phyloP scores from a whole-genome alignment of 2,329 filamentous ascomycete species.

The Gaeumannomyces sp. region DNA sequence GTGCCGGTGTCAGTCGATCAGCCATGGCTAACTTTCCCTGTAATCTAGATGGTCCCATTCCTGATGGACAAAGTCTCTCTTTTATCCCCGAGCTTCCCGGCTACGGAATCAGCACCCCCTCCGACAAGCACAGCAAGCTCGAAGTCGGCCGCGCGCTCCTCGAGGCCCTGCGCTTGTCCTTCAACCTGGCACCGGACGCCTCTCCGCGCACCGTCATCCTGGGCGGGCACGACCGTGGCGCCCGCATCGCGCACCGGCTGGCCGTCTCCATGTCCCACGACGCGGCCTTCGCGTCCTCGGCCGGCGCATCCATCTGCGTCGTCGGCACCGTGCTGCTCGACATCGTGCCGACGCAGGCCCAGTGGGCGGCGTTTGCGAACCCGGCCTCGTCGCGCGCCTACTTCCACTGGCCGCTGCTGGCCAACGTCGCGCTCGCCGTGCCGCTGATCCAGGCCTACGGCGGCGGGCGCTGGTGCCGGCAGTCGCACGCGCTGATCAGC shows the following conservation, averaged over 20 bases:
- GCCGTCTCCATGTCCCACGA: constrained; percentile 31
- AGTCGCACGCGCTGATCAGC: constrained; percentile 26
- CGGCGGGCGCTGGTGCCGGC: constrained; percentile 30
- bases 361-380: constrained; percentile 35
- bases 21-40: too few relatives aligned
- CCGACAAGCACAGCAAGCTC: constrained; percentile 29
- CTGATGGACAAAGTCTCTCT: constrained; percentile 33
- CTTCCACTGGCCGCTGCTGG: constrained; percentile 47
- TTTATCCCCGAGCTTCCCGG: constrained; percentile 39
- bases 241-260: constrained; percentile 42
- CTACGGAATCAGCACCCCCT: constrained; percentile 35
- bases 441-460: constrained; percentile 36
- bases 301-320: constrained; percentile 25
- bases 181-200: constrained; percentile 18
- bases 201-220: constrained; percentile 32
- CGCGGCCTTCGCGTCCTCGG: constrained; percentile 9
- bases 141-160: constrained; percentile 36
- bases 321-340: constrained; percentile 37
- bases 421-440: constrained; percentile 35
- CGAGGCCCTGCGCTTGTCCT: constrained; percentile 27
- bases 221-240: constrained; percentile 43
- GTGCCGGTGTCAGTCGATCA: background rate
- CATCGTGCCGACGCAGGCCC: constrained; percentile 40
- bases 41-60: constrained; percentile 28
- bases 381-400: constrained; percentile 29